A percentile compares a stretch with the other conserved stretches of the same genome.
phyloP scores from a whole-genome alignment of 495 filamentous ascomycete genomes.

The Talaromyces proteolyticus region DNA sequence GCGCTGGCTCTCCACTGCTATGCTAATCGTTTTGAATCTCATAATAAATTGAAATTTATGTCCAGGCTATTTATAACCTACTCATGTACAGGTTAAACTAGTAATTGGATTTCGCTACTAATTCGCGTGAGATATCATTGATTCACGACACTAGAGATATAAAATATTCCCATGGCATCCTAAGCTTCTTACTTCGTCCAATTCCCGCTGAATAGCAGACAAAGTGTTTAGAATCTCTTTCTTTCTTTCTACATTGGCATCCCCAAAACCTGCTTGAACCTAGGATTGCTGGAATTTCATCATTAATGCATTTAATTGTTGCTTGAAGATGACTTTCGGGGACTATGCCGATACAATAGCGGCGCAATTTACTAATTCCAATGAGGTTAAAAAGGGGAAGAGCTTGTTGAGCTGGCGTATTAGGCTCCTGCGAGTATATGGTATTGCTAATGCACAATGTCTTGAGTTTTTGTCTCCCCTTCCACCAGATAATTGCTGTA shows the following conservation, averaged over 20 bases:
- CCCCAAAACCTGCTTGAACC: slow-evolving; percentile 13
- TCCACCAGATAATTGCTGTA: not conserved
- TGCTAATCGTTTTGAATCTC: not conserved
- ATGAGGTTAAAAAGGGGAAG: slow-evolving; percentile 19
- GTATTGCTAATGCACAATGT: slow-evolving; percentile 34
- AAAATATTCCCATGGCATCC: not conserved
- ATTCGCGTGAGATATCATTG: not conserved
- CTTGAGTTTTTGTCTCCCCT: too few relatives aligned
- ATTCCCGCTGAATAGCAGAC: slow-evolving; percentile 8
- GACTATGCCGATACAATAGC: slow-evolving; percentile 22
- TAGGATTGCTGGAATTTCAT: slow-evolving; percentile 17
- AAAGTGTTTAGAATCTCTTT: slow-evolving; percentile 3
- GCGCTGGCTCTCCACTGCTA: slow-evolving; percentile 6
- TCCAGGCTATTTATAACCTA: slow-evolving; percentile 3
- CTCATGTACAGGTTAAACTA: not conserved
- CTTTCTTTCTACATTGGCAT: slow-evolving; percentile 7
- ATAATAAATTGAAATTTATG: slow-evolving; percentile 5
- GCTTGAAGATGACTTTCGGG: slow-evolving; percentile 18
- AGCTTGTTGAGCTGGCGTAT: not conserved
- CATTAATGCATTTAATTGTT: slow-evolving; percentile 12
- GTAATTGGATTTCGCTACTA: not conserved
- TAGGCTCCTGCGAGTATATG: slow-evolving; percentile 15
- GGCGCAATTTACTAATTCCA: slow-evolving; percentile 21
- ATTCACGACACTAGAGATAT: slow-evolving; percentile 3
- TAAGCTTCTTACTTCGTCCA: slow-evolving; percentile 8